Percentiles rank a stretch among this genome's conserved stretches.
These are phyloP conservation scores for Osmanthus fragrans DNA, from an alignment of 257 asterid species.

Conservation along the genomic window DNA sequence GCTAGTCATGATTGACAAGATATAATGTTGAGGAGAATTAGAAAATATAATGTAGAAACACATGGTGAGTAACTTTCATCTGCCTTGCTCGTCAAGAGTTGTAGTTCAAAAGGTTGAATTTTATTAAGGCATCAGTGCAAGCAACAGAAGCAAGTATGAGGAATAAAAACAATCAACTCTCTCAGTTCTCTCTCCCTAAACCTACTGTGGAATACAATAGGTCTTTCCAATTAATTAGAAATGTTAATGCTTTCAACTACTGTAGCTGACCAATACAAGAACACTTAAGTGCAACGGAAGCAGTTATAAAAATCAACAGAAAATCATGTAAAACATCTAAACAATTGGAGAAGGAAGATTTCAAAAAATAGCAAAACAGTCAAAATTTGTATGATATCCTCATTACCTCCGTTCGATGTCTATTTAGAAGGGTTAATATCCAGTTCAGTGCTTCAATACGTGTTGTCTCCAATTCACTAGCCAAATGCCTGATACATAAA, in stretches of 20 bases:
- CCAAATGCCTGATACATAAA: conserved; percentile 64
- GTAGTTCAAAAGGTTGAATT: background rate
- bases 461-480: conserved; percentile 96
- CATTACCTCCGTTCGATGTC: conserved; percentile 76
- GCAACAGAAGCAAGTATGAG: background rate
- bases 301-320: background rate
- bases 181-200: background rate
- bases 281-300: background rate
- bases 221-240: background rate
- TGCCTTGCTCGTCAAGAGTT: background rate
- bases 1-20: background rate
- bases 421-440: conserved; percentile 72
- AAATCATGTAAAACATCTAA: background rate
- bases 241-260: background rate
- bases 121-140: background rate
- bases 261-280: background rate
- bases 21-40: background rate
- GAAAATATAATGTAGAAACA: background rate
- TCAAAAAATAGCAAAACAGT: conserved; percentile 4
- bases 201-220: background rate
- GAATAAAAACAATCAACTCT: background rate
- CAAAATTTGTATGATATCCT: background rate
- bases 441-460: conserved; percentile 97
- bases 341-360: background rate
- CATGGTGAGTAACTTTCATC: background rate